Conservation (phyloP, 148 eudicot species). For the Fallopia convolvulus region DNA sequence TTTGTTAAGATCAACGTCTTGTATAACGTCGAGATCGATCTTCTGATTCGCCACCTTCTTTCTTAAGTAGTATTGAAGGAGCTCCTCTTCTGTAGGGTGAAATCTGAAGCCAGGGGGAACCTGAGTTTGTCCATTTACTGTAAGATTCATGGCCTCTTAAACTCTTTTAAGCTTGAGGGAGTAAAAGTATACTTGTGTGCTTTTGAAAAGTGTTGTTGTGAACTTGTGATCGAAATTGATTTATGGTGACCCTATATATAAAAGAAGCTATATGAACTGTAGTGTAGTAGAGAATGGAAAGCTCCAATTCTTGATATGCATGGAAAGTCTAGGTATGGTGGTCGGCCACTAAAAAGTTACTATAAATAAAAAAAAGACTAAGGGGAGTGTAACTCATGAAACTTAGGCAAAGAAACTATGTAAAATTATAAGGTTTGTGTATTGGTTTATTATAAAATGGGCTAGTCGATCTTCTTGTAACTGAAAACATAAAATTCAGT, state of each 20-base stretch:
- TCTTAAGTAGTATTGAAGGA: conserved; percentile 42
- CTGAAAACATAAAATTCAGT: neutral
- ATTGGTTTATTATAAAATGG: neutral
- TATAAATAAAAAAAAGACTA: neutral
- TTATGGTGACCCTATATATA: neutral
- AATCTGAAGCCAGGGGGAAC: conserved; percentile 62
- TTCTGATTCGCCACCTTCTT: conserved; percentile 42
- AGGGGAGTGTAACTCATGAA: neutral
- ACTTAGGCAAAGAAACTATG: neutral
- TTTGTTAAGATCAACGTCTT: conserved; percentile 54
- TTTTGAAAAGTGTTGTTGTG: neutral
- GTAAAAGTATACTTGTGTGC: neutral
- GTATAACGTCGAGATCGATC: conserved; percentile 54
- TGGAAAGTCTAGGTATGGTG: neutral
- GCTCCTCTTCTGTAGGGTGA: conserved; percentile 66
- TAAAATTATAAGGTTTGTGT: neutral
- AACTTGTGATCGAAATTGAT: neutral
- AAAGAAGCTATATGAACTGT: neutral
- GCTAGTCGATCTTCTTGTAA: neutral
- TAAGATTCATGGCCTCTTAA: conserved; percentile 29
- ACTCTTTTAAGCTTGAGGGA: neutral
- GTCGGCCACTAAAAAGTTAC: conserved; percentile 4
- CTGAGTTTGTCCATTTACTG: conserved; percentile 37
- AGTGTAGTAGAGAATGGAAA: neutral
- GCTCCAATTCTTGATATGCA: neutral